Percentiles rank a stretch among this genome's conserved stretches.
phyloP scores from a whole-genome alignment of 176 grass and related monocot genomes.

The Ensete ventricosum region DNA sequence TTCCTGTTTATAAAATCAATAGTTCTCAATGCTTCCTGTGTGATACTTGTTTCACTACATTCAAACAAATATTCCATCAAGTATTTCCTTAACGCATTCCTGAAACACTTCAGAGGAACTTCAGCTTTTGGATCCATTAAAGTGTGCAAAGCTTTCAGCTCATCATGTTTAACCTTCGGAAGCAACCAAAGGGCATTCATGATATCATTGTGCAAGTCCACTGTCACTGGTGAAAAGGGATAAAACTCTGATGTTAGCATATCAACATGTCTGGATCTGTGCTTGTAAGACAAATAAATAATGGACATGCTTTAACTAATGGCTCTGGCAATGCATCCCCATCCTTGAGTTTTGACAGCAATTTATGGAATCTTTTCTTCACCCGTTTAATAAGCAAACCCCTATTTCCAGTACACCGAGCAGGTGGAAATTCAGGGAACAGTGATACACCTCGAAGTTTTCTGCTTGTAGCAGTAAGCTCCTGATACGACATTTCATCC shows the following conservation, averaged over 20 bases:
- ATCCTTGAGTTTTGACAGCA: conserved; percentile 8
- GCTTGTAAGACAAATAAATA: conserved; percentile 24
- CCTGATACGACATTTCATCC: conserved; percentile 26
- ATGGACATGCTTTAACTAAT: conserved; percentile 30
- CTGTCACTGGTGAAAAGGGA: conserved; percentile 24
- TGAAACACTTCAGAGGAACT: conserved; percentile 18
- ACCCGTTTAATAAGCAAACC: conserved; percentile 15
- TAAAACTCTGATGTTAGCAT: conserved; percentile 20
- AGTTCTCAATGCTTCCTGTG: conserved; percentile 15
- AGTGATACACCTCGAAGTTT: conserved; percentile 23
- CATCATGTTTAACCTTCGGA: conserved; percentile 6
- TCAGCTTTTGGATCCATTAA: conserved; percentile 28
- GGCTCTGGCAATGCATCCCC: conserved; percentile 23
- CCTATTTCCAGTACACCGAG: not conserved
- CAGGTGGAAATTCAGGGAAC: conserved; percentile 21
- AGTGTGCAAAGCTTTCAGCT: conserved; percentile 21
- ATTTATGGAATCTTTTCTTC: not conserved
- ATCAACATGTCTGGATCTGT: conserved; percentile 18
- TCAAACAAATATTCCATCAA: conserved; percentile 34
- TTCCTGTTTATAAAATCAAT: conserved; percentile 33
- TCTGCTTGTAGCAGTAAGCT: conserved; percentile 25
- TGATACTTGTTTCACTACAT: conserved; percentile 28
- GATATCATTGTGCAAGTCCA: conserved; percentile 24
- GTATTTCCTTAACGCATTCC: conserved; percentile 26
- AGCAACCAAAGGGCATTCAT: conserved; percentile 28